These are phyloP conservation scores for Fusarium camptoceras DNA, from an alignment of 2,329 filamentous ascomycete genomes.

Conservation along the genomic window DNA sequence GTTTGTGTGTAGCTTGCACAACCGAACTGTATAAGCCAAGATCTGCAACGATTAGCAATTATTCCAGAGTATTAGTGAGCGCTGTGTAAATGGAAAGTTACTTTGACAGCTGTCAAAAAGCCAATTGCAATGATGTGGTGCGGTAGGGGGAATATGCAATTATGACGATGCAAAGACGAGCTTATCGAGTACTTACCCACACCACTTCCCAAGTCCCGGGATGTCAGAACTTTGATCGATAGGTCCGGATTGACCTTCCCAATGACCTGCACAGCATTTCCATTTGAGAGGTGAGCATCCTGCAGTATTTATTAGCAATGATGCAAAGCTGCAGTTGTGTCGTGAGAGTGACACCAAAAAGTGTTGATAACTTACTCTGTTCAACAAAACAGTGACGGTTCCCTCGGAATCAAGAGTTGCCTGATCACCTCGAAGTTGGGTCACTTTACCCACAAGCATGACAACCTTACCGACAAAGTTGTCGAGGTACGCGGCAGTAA, in stretches of 20 bases:
- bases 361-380: conserved; percentile 66
- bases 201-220: conserved; percentile 74
- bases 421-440: conserved; percentile 81
- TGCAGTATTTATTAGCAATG: conserved; percentile 50
- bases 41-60: conserved; percentile 63
- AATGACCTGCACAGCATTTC: conserved; percentile 80
- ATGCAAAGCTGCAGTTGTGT: not conserved
- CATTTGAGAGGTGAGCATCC: conserved; percentile 77
- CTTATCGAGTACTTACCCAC: conserved; percentile 69
- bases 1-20: conserved; percentile 85
- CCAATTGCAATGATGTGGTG: not conserved
- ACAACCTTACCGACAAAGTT: conserved; percentile 80
- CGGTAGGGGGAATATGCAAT: not conserved
- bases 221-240: conserved; percentile 75
- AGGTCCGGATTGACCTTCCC: conserved; percentile 83
- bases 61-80: not conserved
- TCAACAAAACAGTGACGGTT: conserved; percentile 78
- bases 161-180: conserved; percentile 37
- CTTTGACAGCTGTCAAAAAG: not conserved
- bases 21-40: conserved; percentile 80
- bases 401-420: conserved; percentile 86
- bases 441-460: conserved; percentile 86
- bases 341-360: conserved; percentile 1
- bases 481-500: conserved; percentile 83
- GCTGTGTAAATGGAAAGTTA: not conserved